These are phyloP conservation scores for Malassezia slooffiae DNA, from an alignment of 1,284 basidiomycete species.

Conservation along the genomic window DNA sequence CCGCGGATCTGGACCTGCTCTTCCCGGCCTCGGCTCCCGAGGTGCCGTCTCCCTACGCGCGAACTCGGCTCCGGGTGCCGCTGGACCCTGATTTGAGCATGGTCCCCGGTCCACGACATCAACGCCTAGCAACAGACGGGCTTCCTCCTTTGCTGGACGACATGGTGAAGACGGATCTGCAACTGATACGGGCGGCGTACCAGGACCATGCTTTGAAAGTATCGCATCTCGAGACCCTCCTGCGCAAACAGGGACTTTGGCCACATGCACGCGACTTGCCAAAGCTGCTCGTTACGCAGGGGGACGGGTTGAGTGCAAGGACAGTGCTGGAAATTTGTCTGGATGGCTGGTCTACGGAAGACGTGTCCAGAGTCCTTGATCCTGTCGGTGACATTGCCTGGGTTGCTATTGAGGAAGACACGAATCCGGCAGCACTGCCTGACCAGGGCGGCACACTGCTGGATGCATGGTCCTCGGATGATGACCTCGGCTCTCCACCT, in stretches of 20 bases:
- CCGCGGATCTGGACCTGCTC: not conserved
- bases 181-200: not conserved
- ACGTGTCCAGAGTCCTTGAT: not conserved
- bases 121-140: not conserved
- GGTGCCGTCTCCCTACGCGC: not conserved
- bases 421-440: too few species aligned
- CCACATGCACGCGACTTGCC: not conserved
- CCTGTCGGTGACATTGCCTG: too few species aligned
- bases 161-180: not conserved
- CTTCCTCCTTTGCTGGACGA: constrained; percentile 1
- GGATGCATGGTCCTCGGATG: too few species aligned
- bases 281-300: not conserved
- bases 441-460: too few species aligned
- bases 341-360: not conserved
- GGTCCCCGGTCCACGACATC: too few species aligned
- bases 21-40: not conserved
- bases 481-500: too few species aligned
- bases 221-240: not conserved
- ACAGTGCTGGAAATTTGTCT: not conserved
- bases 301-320: not conserved
- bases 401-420: too few species aligned
- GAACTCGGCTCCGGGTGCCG: not conserved
- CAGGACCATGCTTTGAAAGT: not conserved
- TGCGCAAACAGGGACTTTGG: not conserved
- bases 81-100: not conserved